These are phyloP conservation scores for Clohesyomyces aquaticus DNA, from an alignment of 495 filamentous ascomycete genomes.

Conservation along the genomic window DNA sequence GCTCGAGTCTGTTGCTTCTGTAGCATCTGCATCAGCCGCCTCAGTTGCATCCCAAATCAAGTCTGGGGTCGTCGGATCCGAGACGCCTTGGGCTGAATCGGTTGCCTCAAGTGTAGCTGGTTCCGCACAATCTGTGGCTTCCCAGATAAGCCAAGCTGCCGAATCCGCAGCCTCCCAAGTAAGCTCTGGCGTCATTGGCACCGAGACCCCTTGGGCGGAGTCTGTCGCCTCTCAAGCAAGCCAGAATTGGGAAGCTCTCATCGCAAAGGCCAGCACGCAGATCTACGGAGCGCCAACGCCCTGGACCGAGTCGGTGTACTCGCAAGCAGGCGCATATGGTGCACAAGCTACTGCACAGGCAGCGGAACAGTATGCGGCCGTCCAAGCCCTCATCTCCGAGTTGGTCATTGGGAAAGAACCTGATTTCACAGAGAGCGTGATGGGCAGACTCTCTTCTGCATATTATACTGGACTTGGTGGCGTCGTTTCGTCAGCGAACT, in stretches of 20 bases:
- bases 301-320: slow-evolving; percentile 57
- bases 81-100: slow-evolving; percentile 51
- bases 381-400: slow-evolving; percentile 75
- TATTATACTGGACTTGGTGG: slow-evolving; percentile 62
- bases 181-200: slow-evolving; percentile 50
- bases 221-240: slow-evolving; percentile 57
- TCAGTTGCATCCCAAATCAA: slow-evolving; percentile 42
- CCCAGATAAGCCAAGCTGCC: slow-evolving; percentile 18
- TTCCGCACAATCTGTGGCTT: slow-evolving; percentile 23
- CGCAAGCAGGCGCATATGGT: slow-evolving; percentile 46
- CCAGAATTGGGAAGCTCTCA: slow-evolving; percentile 67
- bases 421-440: slow-evolving; percentile 78
- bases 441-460: slow-evolving; percentile 69
- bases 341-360: slow-evolving; percentile 58
- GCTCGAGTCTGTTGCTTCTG: slow-evolving; percentile 51
- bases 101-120: slow-evolving; percentile 21
- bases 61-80: slow-evolving; percentile 50
- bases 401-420: slow-evolving; percentile 77
- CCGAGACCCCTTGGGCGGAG: slow-evolving; percentile 52
- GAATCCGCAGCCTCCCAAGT: slow-evolving; percentile 47
- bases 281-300: slow-evolving; percentile 76
- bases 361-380: slow-evolving; percentile 65
- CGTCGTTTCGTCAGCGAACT: slow-evolving; percentile 56
- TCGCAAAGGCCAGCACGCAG: slow-evolving; percentile 69
- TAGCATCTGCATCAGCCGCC: slow-evolving; percentile 43